Base-by-base conservation (phyloP, 2,329 filamentous ascomycete species). In the Trichoderma koningiopsis region DNA sequence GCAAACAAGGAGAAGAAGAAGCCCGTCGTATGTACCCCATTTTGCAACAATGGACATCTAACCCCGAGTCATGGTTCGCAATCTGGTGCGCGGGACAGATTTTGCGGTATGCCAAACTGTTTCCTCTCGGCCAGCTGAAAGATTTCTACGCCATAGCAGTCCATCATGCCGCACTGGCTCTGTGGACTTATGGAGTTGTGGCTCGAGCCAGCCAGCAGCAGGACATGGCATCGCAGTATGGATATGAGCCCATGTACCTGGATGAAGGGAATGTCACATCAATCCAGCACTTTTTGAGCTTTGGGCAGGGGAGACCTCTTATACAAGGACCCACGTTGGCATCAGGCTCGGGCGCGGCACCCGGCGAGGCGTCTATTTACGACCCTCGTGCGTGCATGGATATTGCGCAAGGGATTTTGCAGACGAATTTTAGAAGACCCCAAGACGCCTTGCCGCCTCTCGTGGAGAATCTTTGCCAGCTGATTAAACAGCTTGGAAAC, bases 61-160 rank as follows among this genome's bases (percentile, higher is more conserved):
- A 82, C 49, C 74, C 80, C 1, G 84, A 87, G 27, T 85, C 88
- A 8, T 83, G 89, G 33, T 85, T 86, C 70, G 87, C 89, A 11
- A 76, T 92, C 0, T 92, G 87, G 86, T 88, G 90, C 72, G 90
- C 91, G 1, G 90, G 88, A 0, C 91, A 92, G 76, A 83, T 91
- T 1, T 76, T 92, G 5, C 85, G 88, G 8, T 85, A 86, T 52
- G 89, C 88, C 2, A 86, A 84, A 73, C 70, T 79, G 59, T 85
- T 89, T 59, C 84, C 87, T 0, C 76, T 80, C 1, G 83, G 84
- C 0, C 82, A 85, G 13, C 77, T 92, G 4, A 86, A 87, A 55
- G 88, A 90, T 71, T 92, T 92, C 75, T 87, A 88, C 71, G 89
- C 90, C 0, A 86, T 92, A 7, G 88, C 87, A 0, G 84, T 92